phyloP scores from a whole-genome alignment of 495 filamentous ascomycete genomes.

The Daldinia decipiens region DNA sequence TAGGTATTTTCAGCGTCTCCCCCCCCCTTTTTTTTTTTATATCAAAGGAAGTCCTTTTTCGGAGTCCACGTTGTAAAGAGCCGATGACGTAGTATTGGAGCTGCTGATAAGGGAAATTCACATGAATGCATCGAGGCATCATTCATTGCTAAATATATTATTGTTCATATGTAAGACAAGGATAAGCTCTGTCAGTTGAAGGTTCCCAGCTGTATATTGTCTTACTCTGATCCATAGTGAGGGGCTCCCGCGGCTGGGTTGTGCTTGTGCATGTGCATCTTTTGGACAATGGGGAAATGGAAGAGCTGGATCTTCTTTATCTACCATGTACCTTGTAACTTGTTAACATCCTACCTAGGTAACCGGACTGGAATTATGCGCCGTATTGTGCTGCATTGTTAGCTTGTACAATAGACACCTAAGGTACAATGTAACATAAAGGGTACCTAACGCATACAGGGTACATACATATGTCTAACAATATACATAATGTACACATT shows the following conservation, averaged over 20 bases:
- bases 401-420: background rate
- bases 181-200: slow-evolving; percentile 7
- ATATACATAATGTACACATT: slow-evolving; percentile 2
- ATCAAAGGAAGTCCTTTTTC: slow-evolving; percentile 4
- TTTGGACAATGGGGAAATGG: slow-evolving; percentile 26
- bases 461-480: background rate
- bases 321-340: slow-evolving; percentile 24
- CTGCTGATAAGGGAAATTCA: slow-evolving; percentile 19
- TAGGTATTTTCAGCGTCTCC: background rate
- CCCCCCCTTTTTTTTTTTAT: background rate
- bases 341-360: background rate
- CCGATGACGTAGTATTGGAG: slow-evolving; percentile 33
- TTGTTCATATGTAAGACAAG: slow-evolving; percentile 18
- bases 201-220: slow-evolving; percentile 19
- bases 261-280: slow-evolving; percentile 27
- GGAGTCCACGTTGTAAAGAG: slow-evolving; percentile 21
- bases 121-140: slow-evolving; percentile 32
- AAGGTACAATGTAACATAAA: slow-evolving; percentile 14
- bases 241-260: slow-evolving; percentile 34
- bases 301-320: slow-evolving; percentile 26
- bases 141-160: background rate
- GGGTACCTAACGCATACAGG: slow-evolving; percentile 7
- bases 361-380: slow-evolving; percentile 8
- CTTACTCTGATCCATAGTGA: slow-evolving; percentile 23
- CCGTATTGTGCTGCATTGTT: slow-evolving; percentile 5